Evolutionary conservation across 768 basidiomycete genomes (phyloP).

Genomic region (Dioszegia aurantiaca): DNA sequence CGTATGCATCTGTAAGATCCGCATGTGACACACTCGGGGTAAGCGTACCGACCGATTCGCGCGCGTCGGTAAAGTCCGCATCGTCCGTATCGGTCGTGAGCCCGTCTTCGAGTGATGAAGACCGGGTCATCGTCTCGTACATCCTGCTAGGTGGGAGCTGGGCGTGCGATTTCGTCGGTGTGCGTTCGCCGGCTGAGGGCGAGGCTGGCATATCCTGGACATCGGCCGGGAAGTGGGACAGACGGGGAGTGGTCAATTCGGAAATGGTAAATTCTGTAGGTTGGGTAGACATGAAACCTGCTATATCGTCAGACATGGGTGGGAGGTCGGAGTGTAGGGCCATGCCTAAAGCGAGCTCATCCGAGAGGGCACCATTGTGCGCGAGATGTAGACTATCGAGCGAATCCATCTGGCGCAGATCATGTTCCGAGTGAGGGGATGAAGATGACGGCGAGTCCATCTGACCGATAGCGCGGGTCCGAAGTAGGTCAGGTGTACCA

Average conservation of each 20-base stretch:
- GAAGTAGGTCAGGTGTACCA: constrained; percentile 42
- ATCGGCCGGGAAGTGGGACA: constrained; percentile 15
- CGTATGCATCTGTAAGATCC: constrained; percentile 24
- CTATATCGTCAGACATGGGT: constrained; percentile 10
- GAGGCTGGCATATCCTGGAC: constrained; percentile 4
- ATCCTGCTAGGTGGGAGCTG: constrained; percentile 27
- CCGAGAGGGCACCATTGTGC: constrained; percentile 32
- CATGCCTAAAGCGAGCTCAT: constrained; percentile 40
- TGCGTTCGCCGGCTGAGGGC: constrained; percentile 25
- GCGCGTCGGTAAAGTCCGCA: constrained; percentile 59
- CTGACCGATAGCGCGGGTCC: constrained; percentile 15
- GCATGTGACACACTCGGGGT: constrained; percentile 63
- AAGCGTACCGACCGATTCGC: constrained; percentile 62
- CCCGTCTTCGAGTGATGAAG: constrained; percentile 26
- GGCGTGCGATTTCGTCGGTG: constrained; percentile 32
- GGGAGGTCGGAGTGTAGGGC: constrained; percentile 1
- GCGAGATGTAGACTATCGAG: constrained; percentile 22
- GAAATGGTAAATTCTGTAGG: constrained; percentile 12
- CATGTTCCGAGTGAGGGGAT: constrained; percentile 9
- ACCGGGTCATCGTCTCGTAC: constrained; percentile 28
- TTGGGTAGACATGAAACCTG: constrained; percentile 8
- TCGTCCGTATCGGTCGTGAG: constrained; percentile 38
- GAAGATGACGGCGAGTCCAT: constrained; percentile 18
- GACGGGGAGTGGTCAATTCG: constrained; percentile 18
- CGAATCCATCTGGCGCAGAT: constrained; percentile 10